These are phyloP conservation scores for Lotus japonicus DNA, from an alignment of 306 rosid species.

Conservation along the genomic window DNA sequence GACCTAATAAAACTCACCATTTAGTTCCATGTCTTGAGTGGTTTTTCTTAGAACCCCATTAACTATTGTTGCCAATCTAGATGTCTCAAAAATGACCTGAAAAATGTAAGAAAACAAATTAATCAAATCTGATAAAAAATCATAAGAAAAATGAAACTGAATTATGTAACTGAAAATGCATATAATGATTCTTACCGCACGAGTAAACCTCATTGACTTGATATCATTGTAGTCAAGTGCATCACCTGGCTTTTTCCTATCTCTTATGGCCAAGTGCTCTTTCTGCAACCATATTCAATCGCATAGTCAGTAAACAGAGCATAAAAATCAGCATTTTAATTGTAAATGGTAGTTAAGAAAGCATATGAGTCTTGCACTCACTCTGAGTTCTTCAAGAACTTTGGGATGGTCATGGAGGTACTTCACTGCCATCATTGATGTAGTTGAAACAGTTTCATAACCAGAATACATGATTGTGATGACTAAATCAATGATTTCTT, in stretches of 20 bases:
- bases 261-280: slow-evolving; percentile 82
- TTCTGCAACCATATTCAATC: slow-evolving; percentile 38
- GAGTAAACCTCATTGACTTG: slow-evolving; percentile 82
- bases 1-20: slow-evolving; percentile 48
- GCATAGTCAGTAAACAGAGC: slow-evolving; percentile 14
- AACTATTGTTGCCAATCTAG: slow-evolving; percentile 94
- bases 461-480: slow-evolving; percentile 86
- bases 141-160: neutral
- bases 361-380: slow-evolving; percentile 29
- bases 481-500: slow-evolving; percentile 77
- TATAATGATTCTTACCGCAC: slow-evolving; percentile 58
- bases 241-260: slow-evolving; percentile 56
- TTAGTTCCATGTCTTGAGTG: slow-evolving; percentile 83
- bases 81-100: slow-evolving; percentile 96
- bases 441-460: slow-evolving; percentile 94
- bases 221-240: slow-evolving; percentile 67
- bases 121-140: neutral
- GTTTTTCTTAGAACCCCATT: slow-evolving; percentile 95
- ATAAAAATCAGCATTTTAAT: neutral
- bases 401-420: slow-evolving; percentile 86
- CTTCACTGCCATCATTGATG: slow-evolving; percentile 98
- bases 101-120: neutral
- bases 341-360: neutral
- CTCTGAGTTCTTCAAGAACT: slow-evolving; percentile 86
- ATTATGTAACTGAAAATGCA: neutral